Base-by-base conservation (phyloP, 1,284 basidiomycete species). In the Erythrobasidium hasegawianum region DNA sequence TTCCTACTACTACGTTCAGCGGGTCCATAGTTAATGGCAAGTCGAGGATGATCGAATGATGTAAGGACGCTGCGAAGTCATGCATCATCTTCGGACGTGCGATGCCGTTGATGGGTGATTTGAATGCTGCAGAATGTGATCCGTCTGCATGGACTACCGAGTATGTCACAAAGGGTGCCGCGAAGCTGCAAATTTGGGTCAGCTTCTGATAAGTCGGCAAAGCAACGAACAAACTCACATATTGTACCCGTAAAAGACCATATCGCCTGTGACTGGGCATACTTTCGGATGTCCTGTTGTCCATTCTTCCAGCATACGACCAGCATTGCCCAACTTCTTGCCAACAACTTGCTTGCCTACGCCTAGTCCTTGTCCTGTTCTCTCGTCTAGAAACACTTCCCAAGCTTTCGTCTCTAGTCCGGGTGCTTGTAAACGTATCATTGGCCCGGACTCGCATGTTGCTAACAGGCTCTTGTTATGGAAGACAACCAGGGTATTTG, bases 281-380 rank as follows among this genome's bases (percentile, higher is more conserved):
- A 79, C 72, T 7, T 79, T 76, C 2, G 81, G 81, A 71, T 80
- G 81, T 0, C 80, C 80, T 0, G 80, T 81, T 57, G 80, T 81
- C 76, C 80, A 81, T 64, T 81, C 80, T 70, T 80, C 72, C 27
- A 77, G 71, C 70, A 79, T 72, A 66, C 71, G 71, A 4, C 72
- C 67, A 1, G 70, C 58, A 20, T 59, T 54, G 11, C 71, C 72
- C n/a, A 52, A 56, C 50, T 50, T 64, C 53, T 69, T 50, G 20
- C 65, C 72, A 24, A 68, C 55, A 14, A 60, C 52, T 18, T 67
- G 64, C 13, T 72, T 72, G 11, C 71, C 76, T 62, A 73, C 60
- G 18, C 76, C 74, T 49, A 70, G 59, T 1, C 73, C 73, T 33
- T 29, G 45, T 49, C 70, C 71, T 24, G 69, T 58, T 2, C 68